Conservation (phyloP, 495 filamentous ascomycete genomes). For the Entonaema liquescens region DNA sequence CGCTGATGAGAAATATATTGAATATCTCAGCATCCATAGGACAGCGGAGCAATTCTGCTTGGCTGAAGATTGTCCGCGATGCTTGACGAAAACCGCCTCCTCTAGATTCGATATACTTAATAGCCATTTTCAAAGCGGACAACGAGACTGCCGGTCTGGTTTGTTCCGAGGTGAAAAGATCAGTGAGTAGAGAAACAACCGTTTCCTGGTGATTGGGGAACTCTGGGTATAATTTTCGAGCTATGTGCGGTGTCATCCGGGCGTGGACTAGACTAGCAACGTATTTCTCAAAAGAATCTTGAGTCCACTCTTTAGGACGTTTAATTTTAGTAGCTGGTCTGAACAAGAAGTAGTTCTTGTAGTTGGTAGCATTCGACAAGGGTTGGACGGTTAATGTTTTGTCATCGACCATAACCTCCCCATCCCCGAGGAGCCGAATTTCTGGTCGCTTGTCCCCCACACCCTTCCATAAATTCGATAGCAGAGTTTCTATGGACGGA, state of each 20-base stretch:
- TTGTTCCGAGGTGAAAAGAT: slow-evolving; percentile 41
- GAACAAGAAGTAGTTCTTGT: slow-evolving; percentile 31
- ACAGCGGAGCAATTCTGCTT: slow-evolving; percentile 32
- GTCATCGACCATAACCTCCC: slow-evolving; percentile 16
- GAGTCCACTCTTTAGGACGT: slow-evolving; percentile 49
- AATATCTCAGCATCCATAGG: slow-evolving; percentile 47
- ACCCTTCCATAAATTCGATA: slow-evolving; percentile 14
- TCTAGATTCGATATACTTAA: slow-evolving; percentile 43
- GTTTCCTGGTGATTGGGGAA: slow-evolving; percentile 37
- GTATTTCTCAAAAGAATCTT: slow-evolving; percentile 47
- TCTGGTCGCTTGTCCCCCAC: neutral
- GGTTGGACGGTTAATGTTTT: slow-evolving; percentile 33
- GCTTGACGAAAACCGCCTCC: slow-evolving; percentile 28
- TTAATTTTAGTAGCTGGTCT: slow-evolving; percentile 45
- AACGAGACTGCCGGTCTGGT: slow-evolving; percentile 37
- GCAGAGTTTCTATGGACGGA: slow-evolving; percentile 3
- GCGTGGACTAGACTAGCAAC: slow-evolving; percentile 45
- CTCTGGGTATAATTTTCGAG: slow-evolving; percentile 41
- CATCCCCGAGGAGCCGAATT: slow-evolving; percentile 19
- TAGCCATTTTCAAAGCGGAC: slow-evolving; percentile 51
- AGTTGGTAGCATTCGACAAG: neutral
- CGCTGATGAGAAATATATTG: slow-evolving; percentile 46
- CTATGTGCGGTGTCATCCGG: slow-evolving; percentile 34
- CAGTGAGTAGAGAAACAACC: slow-evolving; percentile 43
- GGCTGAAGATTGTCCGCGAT: slow-evolving; percentile 36